Evolutionary conservation across 2,329 filamentous ascomycete genomes (phyloP).

Genomic region (Akanthomyces muscarius): DNA sequence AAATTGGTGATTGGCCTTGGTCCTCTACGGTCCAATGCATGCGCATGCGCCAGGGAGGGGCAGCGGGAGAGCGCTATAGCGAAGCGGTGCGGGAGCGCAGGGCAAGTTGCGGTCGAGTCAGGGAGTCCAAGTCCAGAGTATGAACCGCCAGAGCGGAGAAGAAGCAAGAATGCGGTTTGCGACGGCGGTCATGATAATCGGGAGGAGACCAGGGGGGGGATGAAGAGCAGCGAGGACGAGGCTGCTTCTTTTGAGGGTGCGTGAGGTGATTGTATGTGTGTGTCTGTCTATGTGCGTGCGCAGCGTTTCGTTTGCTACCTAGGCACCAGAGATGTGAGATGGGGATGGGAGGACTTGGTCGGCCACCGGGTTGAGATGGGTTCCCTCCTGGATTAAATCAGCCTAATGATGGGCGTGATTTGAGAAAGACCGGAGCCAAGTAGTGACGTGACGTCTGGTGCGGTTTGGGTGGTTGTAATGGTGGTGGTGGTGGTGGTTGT

Average conservation of each 20-base stretch:
- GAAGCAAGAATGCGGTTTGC: conserved; percentile 11
- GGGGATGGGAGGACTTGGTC: background rate
- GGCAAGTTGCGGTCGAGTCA: conserved; percentile 12
- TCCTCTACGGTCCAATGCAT: conserved; percentile 15
- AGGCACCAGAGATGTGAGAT: background rate
- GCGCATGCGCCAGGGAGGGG: conserved; percentile 16
- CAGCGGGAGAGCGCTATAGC: conserved; percentile 5
- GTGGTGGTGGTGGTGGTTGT: conserved; percentile 22
- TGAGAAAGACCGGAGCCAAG: background rate
- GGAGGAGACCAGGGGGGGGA: background rate
- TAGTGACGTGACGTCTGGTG: background rate
- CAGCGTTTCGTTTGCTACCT: background rate
- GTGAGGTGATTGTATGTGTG: background rate
- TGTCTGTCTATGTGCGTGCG: background rate
- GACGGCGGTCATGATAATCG: conserved; percentile 14
- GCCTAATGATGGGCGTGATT: conserved; percentile 1
- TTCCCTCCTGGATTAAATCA: background rate
- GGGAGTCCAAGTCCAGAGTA: conserved; percentile 17
- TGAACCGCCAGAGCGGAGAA: conserved; percentile 17
- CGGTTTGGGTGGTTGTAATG: conserved; percentile 1
- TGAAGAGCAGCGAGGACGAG: conserved; percentile 2
- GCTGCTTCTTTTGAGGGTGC: conserved; percentile 5
- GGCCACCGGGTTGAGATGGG: background rate
- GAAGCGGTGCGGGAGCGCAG: conserved; percentile 1
- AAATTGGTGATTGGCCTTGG: conserved; percentile 15